Base-by-base conservation (phyloP, 2,329 filamentous ascomycete species). In the Exophiala bonariae region DNA sequence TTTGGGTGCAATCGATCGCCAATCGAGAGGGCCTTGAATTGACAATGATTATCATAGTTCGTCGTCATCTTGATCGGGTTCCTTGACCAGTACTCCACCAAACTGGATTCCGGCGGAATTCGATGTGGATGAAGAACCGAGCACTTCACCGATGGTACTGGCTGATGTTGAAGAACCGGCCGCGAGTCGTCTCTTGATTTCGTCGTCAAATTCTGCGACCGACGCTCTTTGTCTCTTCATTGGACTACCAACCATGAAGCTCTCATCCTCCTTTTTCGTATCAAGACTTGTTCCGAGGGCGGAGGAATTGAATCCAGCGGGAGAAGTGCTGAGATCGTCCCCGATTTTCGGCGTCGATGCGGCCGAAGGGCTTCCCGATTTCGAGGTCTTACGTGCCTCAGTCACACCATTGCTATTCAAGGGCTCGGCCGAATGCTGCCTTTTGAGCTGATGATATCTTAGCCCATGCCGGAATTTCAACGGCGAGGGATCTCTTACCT, bases 371-470 rank as follows among this genome's bases (percentile, higher is more conserved):
- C 69, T 68, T 41, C 63, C 60, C 11, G 71, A 68, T 41, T 72
- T 71, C 31, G 70, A 70, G 42, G 66, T 70, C 40, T 65, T 70
- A 16, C 66, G 64, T 28, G 67, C 61, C 18, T 66, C 60, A 14
- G 54, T 71, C 42, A 64, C 64, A 13, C 75, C 63, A 22, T 60
- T 57, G 39, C 50, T 52, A 37, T 58, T 59, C 34, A 69, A 52
- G 2, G 78, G 78, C 49, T 84, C 82, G 14, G 78, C 75, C 9
- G 82, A 85, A 61, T 83, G 82, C 60, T 83, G 80, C 42, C 82
- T 78, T 72, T 85, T 85, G 47, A 85, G 73, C 82, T 85, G 59
- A 55, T 55, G 31, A 51, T 52, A 38, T 46, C 43, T 58, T 56
- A 53, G 52, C 46, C 32, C 17, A 18, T 46, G 46, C 54, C 66